These are phyloP conservation scores for Penicillium longicatenatum DNA, from an alignment of 495 filamentous ascomycete species.

Conservation along the genomic window DNA sequence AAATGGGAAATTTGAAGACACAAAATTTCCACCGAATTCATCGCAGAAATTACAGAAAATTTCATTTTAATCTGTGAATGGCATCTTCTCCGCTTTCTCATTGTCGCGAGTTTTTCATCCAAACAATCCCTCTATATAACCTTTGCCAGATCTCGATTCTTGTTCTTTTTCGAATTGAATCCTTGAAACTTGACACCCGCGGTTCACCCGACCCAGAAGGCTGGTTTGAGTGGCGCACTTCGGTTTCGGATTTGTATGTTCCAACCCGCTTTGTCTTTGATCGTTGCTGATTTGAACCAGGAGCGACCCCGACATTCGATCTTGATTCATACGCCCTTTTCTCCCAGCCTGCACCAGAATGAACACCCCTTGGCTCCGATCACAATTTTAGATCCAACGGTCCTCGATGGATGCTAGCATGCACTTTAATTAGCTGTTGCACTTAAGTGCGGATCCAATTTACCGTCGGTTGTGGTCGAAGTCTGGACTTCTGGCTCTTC, in stretches of 20 bases:
- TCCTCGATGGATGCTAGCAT: conserved; percentile 19
- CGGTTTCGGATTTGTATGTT: background rate
- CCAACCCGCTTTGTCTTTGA: background rate
- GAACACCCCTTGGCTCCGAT: conserved; percentile 3
- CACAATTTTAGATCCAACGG: conserved; percentile 17
- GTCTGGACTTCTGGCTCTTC: background rate
- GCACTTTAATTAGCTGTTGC: conserved; percentile 11
- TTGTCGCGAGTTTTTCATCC: no score
- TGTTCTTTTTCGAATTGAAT: background rate
- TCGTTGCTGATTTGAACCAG: background rate
- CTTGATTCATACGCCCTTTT: conserved; percentile 4
- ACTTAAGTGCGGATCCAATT: conserved; percentile 6
- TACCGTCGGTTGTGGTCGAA: background rate
- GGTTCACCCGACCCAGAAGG: background rate
- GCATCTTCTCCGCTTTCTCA: background rate
- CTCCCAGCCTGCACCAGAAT: background rate
- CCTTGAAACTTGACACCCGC: background rate
- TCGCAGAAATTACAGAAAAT: background rate
- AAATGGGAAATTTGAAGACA: background rate
- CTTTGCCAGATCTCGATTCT: no score
- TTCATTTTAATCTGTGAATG: background rate
- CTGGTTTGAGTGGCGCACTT: background rate
- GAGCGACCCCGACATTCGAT: background rate
- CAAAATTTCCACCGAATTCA: background rate
- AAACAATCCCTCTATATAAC: no score